A percentile compares a stretch with the other conserved stretches of the same genome.
These are phyloP conservation scores for Gloeophyllum trabeum DNA, from an alignment of 768 basidiomycete species.

Conservation along the genomic window DNA sequence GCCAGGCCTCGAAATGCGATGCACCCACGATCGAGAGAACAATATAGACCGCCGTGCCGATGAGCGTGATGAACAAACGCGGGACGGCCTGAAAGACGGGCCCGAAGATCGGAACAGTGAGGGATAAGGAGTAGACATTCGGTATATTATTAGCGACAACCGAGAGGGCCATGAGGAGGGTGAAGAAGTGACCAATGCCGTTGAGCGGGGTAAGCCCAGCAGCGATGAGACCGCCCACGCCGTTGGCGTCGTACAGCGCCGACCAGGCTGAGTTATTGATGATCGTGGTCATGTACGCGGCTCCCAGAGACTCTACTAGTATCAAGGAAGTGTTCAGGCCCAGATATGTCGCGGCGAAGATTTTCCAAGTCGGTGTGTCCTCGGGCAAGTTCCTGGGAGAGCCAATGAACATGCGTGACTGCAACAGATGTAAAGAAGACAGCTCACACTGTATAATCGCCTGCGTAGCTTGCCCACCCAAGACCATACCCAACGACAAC, in stretches of 20 bases:
- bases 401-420: background rate
- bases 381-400: constrained; percentile 2
- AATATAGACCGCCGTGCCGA: constrained; percentile 22
- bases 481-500: constrained; percentile 21
- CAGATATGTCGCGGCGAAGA: constrained; percentile 28
- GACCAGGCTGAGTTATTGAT: constrained; percentile 21
- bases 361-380: constrained; percentile 18
- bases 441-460: constrained; percentile 31
- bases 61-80: background rate
- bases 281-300: constrained; percentile 29
- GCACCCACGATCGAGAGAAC: constrained; percentile 24
- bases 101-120: constrained; percentile 23
- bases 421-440: background rate
- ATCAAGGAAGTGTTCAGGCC: constrained; percentile 20
- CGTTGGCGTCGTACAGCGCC: constrained; percentile 21
- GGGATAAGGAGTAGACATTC: constrained; percentile 23
- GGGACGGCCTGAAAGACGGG: constrained; percentile 21
- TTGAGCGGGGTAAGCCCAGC: constrained; percentile 26
- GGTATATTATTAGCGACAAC: constrained; percentile 10
- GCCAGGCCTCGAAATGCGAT: constrained; percentile 18
- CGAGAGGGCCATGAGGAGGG: constrained; percentile 22
- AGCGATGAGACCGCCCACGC: constrained; percentile 35
- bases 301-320: constrained; percentile 35
- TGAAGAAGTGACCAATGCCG: constrained; percentile 33
- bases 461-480: constrained; percentile 29